A percentile compares a stretch with the other conserved stretches of the same genome.
Conservation (phyloP, 78 protist genomes). For the Dictyostelium purpureum region DNA sequence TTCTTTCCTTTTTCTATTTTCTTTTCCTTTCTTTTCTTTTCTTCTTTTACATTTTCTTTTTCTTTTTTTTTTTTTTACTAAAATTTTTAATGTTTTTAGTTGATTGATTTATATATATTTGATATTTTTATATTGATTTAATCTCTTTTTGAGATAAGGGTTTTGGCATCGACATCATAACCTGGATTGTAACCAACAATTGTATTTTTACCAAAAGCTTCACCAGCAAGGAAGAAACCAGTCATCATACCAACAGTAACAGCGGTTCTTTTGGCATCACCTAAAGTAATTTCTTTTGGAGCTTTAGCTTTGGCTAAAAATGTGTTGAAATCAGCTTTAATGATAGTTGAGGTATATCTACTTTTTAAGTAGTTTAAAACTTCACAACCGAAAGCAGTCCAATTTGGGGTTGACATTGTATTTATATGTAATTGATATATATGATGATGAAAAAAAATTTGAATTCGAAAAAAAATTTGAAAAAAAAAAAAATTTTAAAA, state of each 20-base stretch:
- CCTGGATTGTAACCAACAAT: constrained; percentile 62
- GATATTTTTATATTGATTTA: too few relatives aligned
- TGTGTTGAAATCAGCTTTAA: constrained; percentile 27
- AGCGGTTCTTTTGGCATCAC: constrained; percentile 62
- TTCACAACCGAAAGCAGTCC: constrained; percentile 28
- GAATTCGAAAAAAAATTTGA: not conserved
- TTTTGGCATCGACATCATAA: constrained; percentile 50
- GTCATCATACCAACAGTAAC: not conserved
- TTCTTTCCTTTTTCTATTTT: too few relatives aligned
- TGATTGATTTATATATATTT: too few relatives aligned
- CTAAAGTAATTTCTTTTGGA: constrained; percentile 62
- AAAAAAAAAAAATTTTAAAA: not conserved
- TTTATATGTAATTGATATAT: not conserved
- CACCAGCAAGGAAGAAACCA: constrained; percentile 44
- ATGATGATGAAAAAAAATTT: not conserved
- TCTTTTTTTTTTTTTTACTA: not conserved
- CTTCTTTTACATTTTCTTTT: too few relatives aligned
- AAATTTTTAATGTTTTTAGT: too few relatives aligned
- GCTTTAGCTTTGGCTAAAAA: constrained; percentile 27
- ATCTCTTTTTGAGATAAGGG: not conserved
- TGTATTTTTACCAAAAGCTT: constrained; percentile 40
- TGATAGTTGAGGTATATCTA: constrained; percentile 29
- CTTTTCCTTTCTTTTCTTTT: too few relatives aligned
- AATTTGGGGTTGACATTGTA: constrained; percentile 33
- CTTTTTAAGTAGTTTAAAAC: constrained; percentile 14